Base-by-base conservation (phyloP, 2,329 filamentous ascomycete genomes). In the Helminthosporium solani region DNA sequence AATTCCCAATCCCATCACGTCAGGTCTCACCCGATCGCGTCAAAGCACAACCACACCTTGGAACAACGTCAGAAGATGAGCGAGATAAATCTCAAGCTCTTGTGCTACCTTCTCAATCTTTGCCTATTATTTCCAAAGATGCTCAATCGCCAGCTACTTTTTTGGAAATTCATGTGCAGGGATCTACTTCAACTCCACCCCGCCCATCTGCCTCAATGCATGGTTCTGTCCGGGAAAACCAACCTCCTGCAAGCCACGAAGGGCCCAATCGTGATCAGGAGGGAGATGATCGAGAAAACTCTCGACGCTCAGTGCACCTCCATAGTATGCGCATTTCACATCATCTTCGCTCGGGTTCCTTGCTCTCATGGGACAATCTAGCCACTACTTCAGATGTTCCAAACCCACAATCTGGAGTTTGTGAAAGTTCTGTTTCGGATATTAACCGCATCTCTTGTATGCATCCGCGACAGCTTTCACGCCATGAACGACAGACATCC, bases 261-360 rank as follows among this genome's bases (percentile, higher is more conserved):
- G 9, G 18, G 2, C 14, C 18, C 16, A 43, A 27, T 11, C 27
- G 48, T 11, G 44, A 43, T 5, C 18, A 49, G 2, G 44, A 49
- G 5, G 41, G 50, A 1, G 43, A 59, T 2, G 45, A 11, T 11
- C 47, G 61, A 8, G 57, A 52, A 7, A 36, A 61, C 16, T 47
- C 54, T 14, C 60, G 60, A 15, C 54, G 46, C 12, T 70, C 65
- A n/a, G 58, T 75, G 2, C 73, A 75, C 47, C 61, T 76, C 1
- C 58, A 71, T 40, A 69, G 63, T 25, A 75, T 75, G 73, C 64
- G 70, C 11, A 75, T 76, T 21, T 73, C 71, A 2, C 68, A 73
- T 40, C 73, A 74, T 54, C 57, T 76, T 12, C 71, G 73, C 6
- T 74, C 70, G 6, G 66, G 66, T 14, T 75, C 73, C 7, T 49